Evolutionary conservation across 2,329 filamentous ascomycete genomes (phyloP).

Genomic region (Ambrosiella beaveri): DNA sequence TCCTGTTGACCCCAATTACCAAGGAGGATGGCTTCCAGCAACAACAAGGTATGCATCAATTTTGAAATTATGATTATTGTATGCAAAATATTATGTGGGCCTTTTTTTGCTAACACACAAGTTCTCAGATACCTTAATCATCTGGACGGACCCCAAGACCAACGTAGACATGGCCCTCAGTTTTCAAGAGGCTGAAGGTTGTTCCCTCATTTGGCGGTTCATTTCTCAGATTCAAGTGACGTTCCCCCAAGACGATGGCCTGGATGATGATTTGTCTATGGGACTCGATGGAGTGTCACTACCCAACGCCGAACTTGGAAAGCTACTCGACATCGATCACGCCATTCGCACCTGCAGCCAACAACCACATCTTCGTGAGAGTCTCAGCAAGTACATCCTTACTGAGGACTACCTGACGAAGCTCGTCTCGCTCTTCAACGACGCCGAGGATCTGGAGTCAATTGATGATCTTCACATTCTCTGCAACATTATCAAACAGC

Average conservation of each 20-base stretch:
- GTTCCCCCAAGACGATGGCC: slow-evolving; percentile 33
- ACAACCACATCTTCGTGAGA: slow-evolving; percentile 62
- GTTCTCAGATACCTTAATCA: slow-evolving; percentile 72
- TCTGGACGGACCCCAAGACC: slow-evolving; percentile 79
- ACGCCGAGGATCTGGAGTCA: slow-evolving; percentile 84
- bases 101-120: background rate
- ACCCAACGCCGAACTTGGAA: slow-evolving; percentile 63
- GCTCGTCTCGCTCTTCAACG: slow-evolving; percentile 67
- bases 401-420: slow-evolving; percentile 74
- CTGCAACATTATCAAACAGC: slow-evolving; percentile 95
- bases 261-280: slow-evolving; percentile 71
- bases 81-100: background rate
- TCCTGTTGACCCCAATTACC: slow-evolving; percentile 77
- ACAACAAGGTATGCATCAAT: slow-evolving; percentile 57
- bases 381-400: slow-evolving; percentile 73
- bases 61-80: background rate
- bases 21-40: slow-evolving; percentile 97
- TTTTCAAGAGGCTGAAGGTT: slow-evolving; percentile 94
- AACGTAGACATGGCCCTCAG: slow-evolving; percentile 93
- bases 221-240: slow-evolving; percentile 67
- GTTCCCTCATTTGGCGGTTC: slow-evolving; percentile 92
- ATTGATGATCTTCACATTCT: slow-evolving; percentile 71
- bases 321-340: slow-evolving; percentile 68
- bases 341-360: slow-evolving; percentile 65
- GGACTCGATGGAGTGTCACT: slow-evolving; percentile 56